Evolutionary conservation across 352 stramenopile genomes (phyloP).

Genomic region (Poterioochromonas sp.): DNA sequence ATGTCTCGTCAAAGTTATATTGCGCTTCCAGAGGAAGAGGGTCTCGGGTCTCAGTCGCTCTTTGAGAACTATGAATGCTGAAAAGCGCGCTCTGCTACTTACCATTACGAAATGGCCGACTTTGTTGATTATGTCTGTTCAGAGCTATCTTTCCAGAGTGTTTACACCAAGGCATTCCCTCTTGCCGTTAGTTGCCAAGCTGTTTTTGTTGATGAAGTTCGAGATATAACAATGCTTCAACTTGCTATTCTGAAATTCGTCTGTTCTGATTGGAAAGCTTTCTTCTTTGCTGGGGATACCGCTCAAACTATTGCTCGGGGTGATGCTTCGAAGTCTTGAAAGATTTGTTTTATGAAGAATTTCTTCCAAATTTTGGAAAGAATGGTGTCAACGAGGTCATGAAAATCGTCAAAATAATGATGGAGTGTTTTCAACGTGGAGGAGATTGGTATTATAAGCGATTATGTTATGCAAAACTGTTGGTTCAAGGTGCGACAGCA

Average conservation of each 20-base stretch:
- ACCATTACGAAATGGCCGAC: too few species aligned
- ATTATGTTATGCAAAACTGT: not conserved
- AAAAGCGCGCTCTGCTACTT: too few species aligned
- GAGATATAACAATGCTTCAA: not conserved
- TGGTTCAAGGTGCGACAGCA: too few species aligned
- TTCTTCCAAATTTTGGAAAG: not conserved
- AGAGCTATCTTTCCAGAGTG: too few species aligned
- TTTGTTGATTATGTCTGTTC: too few species aligned
- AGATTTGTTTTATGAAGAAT: conserved; percentile 3
- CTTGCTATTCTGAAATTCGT: not conserved
- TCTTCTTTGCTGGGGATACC: conserved; percentile 10
- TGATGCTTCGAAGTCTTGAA: not conserved
- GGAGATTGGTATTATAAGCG: not conserved
- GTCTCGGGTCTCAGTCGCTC: not conserved
- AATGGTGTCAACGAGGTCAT: not conserved
- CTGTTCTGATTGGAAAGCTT: not conserved
- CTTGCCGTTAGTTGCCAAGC: not conserved
- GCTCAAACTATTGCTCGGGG: conserved; percentile 3
- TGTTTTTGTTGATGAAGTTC: conserved; percentile 7
- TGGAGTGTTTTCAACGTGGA: not conserved
- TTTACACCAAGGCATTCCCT: not conserved
- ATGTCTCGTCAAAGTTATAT: not conserved
- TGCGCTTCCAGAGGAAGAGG: not conserved
- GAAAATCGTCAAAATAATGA: not conserved
- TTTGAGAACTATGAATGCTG: too few species aligned